phyloP scores from a whole-genome alignment of 345 rosid species.

The Heritiera fomes region DNA sequence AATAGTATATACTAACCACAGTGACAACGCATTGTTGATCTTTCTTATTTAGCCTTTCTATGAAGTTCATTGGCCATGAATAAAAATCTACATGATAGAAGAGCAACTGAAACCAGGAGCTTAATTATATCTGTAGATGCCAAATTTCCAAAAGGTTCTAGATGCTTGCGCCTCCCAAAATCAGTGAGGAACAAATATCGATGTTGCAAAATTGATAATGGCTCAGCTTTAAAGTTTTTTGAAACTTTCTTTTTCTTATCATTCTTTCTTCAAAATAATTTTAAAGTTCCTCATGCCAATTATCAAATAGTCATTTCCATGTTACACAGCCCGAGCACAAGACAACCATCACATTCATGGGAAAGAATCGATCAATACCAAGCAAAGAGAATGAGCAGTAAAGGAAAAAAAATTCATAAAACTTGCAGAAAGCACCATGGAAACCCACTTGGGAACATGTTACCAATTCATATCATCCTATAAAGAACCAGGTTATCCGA shows the following conservation, averaged over 20 bases:
- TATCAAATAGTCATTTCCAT: slow-evolving; percentile 5
- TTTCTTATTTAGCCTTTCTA: neutral
- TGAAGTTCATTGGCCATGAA: neutral
- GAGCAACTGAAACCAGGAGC: neutral
- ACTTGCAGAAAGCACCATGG: neutral
- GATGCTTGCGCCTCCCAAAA: neutral
- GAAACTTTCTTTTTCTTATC: neutral
- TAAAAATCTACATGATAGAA: neutral
- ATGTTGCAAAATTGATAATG: slow-evolving; percentile 3
- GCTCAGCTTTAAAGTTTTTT: neutral
- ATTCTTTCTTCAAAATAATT: neutral
- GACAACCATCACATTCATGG: neutral
- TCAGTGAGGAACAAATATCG: neutral
- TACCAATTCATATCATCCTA: neutral
- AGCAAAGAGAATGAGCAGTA: neutral
- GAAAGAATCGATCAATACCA: neutral
- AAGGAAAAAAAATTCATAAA: neutral
- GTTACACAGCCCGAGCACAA: neutral
- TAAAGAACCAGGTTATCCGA: neutral
- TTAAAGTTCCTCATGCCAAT: neutral
- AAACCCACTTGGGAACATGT: neutral
- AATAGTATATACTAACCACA: neutral
- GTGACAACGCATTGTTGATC: neutral
- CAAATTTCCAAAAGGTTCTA: neutral
- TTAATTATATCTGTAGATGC: neutral